phyloP scores from a whole-genome alignment of 2,329 filamentous ascomycete species.

The Diaporthe nobilis region DNA sequence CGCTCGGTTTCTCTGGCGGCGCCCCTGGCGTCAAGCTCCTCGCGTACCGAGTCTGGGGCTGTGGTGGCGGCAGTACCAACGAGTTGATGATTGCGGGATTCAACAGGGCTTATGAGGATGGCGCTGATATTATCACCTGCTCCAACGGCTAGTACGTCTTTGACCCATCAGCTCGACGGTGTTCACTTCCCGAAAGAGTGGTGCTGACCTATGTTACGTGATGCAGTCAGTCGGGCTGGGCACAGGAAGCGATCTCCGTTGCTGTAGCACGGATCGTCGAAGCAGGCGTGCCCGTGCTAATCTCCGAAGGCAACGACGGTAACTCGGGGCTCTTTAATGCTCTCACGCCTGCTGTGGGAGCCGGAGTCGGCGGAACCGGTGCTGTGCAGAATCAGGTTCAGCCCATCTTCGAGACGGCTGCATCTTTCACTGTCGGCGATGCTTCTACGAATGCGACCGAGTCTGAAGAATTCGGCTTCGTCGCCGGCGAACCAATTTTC shows the following conservation, averaged over 20 bases:
- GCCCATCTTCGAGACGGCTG: constrained; percentile 17
- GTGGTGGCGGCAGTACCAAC: constrained; percentile 25
- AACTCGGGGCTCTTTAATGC: not conserved
- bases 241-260: constrained; percentile 15
- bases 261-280: constrained; percentile 12
- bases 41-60: constrained; percentile 50
- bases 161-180: not conserved
- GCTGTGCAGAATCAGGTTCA: constrained; percentile 19
- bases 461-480: constrained; percentile 18
- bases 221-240: not conserved
- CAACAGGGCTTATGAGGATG: constrained; percentile 20
- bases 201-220: not conserved
- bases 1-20: constrained; percentile 48
- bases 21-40: constrained; percentile 52
- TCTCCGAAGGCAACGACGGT: constrained; percentile 11
- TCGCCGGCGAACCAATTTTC: not conserved
- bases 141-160: constrained; percentile 23
- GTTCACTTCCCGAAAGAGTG: not conserved
- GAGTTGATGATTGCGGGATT: constrained; percentile 32
- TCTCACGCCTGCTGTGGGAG: not conserved
- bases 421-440: constrained; percentile 12
- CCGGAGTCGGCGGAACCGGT: constrained; percentile 3
- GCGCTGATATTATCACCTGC: constrained; percentile 20
- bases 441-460: not conserved
- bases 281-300: constrained; percentile 2